Base-by-base conservation (phyloP, 192 early-diverging fungal genomes). In the Backusella parvicylindrica region DNA sequence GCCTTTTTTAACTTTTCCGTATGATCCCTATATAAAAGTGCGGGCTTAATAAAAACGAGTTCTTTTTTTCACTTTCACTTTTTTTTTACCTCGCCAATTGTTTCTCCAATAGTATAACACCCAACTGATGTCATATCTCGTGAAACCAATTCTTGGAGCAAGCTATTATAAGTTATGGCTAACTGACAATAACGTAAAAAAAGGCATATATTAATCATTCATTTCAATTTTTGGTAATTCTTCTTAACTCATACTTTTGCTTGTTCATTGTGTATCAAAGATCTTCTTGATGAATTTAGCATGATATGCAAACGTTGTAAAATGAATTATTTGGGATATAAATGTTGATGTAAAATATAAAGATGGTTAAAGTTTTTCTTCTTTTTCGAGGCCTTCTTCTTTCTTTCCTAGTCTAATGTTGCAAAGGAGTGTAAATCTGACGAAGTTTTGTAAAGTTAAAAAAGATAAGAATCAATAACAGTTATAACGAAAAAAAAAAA, bases 1-100 rank as follows among this genome's bases (percentile, higher is more conserved):
- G 30, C 85, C 89, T 26, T 86, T 75, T 74, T 90, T 90, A 32
- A 90, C 89, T 79, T 90, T 89, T 68, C 89, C 89, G 75, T 85
- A 90, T n/a, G 87, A 83, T 33, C 89, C 89, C 87, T 72, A 72
- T 5, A 38, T 12, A 36, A 63, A 30, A 2, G 6, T 50, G 31
- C 70, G 6, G 5, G 31, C 28, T 60, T 60, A 60, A 40, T 47
- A 68, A 23, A 15, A 49, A 31, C 64, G 18, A n/a, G 16, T n/a
- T 47, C 8, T 60, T 12, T 23, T 60, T 60, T 26, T 6, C 9
- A 26, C 4, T n/a, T 28, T 60, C 15, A 9, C 11, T 7, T n/a
- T n/a, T 21, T 65, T 56, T 53, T 64, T 71, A 68, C 86, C 77
- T 85, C 80, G 32, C 86, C 88, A 31, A 89, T 82, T 8, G 79